Percentiles rank a stretch among this genome's conserved stretches.
These are phyloP conservation scores for Solanum chiquidenum DNA, from an alignment of 257 asterid genomes.

Conservation along the genomic window DNA sequence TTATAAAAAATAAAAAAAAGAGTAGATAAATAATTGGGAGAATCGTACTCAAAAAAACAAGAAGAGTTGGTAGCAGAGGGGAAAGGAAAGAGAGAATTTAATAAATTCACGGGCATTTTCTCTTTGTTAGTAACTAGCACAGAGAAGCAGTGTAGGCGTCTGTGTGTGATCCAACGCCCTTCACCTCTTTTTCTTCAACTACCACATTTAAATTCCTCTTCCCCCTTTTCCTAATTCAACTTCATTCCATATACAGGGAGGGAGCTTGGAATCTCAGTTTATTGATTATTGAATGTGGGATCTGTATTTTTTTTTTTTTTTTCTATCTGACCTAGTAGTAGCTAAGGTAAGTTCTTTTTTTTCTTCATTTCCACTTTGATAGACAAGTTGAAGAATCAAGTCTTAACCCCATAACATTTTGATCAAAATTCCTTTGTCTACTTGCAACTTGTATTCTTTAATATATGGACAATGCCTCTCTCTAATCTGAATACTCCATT, in stretches of 20 bases:
- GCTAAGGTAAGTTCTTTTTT: not conserved
- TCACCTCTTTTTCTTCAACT: not conserved
- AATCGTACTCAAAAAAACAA: not conserved
- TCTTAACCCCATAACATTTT: not conserved
- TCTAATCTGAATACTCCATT: no score
- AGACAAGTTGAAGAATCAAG: not conserved
- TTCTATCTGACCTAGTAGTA: conserved; percentile 10
- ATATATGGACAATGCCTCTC: no score
- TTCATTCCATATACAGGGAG: not conserved
- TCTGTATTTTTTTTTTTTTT: not conserved
- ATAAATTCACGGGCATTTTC: conserved; percentile 1
- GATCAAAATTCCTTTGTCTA: not conserved
- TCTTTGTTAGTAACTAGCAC: not conserved
- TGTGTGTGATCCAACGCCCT: not conserved
- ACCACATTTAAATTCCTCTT: conserved; percentile 1
- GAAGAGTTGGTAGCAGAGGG: not conserved
- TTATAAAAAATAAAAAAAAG: not conserved
- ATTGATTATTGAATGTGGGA: not conserved
- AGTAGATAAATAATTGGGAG: not conserved
- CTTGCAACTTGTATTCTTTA: not conserved
- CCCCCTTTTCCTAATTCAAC: not conserved
- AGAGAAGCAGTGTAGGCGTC: not conserved
- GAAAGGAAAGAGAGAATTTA: not conserved
- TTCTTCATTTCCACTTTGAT: not conserved
- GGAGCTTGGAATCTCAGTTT: not conserved